These are phyloP conservation scores for Termitomyces sp. DNA, from an alignment of 768 basidiomycete species.

Conservation along the genomic window DNA sequence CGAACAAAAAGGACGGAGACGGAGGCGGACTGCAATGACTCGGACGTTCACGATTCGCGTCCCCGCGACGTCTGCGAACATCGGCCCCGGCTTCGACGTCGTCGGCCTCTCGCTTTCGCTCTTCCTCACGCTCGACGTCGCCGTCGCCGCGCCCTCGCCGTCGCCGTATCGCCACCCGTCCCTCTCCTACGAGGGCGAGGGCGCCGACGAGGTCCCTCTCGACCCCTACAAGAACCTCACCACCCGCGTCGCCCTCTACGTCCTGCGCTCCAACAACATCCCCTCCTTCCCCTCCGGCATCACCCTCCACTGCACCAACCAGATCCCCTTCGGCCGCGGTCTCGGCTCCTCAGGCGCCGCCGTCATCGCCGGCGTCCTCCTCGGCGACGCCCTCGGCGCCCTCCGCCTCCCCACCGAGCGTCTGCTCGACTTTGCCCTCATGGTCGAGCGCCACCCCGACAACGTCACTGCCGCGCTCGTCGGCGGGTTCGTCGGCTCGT, in stretches of 20 bases:
- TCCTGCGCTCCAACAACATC: slow-evolving; percentile 85
- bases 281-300: slow-evolving; percentile 72
- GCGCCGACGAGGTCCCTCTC: slow-evolving; percentile 86
- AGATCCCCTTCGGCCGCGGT: slow-evolving; percentile 97
- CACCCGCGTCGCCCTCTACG: slow-evolving; percentile 95
- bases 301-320: slow-evolving; percentile 75
- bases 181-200: slow-evolving; percentile 83
- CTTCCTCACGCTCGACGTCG: slow-evolving; percentile 69
- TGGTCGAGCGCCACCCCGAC: slow-evolving; percentile 99
- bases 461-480: slow-evolving; percentile 97
- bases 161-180: slow-evolving; percentile 44
- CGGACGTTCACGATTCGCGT: slow-evolving; percentile 68
- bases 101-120: slow-evolving; percentile 96
- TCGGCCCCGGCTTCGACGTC: slow-evolving; percentile 98
- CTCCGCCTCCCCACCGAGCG: slow-evolving; percentile 65
- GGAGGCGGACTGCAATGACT: too few species aligned
- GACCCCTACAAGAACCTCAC: slow-evolving; percentile 95
- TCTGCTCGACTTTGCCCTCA: slow-evolving; percentile 91
- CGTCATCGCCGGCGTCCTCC: slow-evolving; percentile 94
- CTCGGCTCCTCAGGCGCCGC: slow-evolving; percentile 97
- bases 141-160: slow-evolving; percentile 21
- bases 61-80: slow-evolving; percentile 98
- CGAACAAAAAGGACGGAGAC: background rate
- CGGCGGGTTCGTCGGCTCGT: slow-evolving; percentile 96
- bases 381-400: slow-evolving; percentile 78